Percentiles rank a stretch among this genome's conserved stretches.
Evolutionary conservation across 2,329 filamentous ascomycete genomes (phyloP).

Genomic region (Beauveria brongniartii): DNA sequence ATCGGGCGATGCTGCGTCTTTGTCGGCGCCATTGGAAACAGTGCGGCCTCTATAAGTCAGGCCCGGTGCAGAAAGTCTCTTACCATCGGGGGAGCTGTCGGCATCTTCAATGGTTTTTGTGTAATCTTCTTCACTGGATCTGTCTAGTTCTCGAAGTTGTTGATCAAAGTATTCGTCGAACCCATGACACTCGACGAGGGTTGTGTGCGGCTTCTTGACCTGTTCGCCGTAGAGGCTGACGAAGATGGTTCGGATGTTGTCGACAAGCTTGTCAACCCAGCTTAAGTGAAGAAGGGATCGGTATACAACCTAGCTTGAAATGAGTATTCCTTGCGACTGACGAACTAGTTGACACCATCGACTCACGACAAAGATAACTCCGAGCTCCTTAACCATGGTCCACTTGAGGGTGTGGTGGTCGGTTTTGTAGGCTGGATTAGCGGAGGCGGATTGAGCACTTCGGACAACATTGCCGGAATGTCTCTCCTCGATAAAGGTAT

Average conservation of each 20-base stretch:
- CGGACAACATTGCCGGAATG: slow-evolving; percentile 53
- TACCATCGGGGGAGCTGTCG: slow-evolving; percentile 11
- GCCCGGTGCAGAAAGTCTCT: slow-evolving; percentile 25
- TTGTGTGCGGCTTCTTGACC: slow-evolving; percentile 71
- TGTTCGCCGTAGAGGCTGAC: slow-evolving; percentile 84
- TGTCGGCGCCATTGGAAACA: slow-evolving; percentile 24
- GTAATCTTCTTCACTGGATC: slow-evolving; percentile 34
- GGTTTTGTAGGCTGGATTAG: slow-evolving; percentile 71
- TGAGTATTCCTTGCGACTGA: neutral
- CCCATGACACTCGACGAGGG: slow-evolving; percentile 64
- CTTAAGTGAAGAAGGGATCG: slow-evolving; percentile 89
- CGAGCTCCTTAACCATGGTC: slow-evolving; percentile 85
- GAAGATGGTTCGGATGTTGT: slow-evolving; percentile 90
- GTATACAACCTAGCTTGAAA: slow-evolving; percentile 69
- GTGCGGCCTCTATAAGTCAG: slow-evolving; percentile 32
- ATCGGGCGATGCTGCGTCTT: slow-evolving; percentile 49
- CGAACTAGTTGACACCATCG: slow-evolving; percentile 14
- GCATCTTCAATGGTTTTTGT: slow-evolving; percentile 18
- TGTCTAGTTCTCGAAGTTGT: slow-evolving; percentile 75
- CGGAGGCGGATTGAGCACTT: slow-evolving; percentile 49
- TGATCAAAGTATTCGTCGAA: slow-evolving; percentile 96
- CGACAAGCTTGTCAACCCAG: slow-evolving; percentile 94
- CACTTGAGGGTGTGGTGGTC: slow-evolving; percentile 95
- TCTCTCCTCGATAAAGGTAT: slow-evolving; percentile 97
- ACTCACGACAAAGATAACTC: slow-evolving; percentile 67